phyloP scores from a whole-genome alignment of 108 stramenopile species.

The Cyclotella sp. region DNA sequence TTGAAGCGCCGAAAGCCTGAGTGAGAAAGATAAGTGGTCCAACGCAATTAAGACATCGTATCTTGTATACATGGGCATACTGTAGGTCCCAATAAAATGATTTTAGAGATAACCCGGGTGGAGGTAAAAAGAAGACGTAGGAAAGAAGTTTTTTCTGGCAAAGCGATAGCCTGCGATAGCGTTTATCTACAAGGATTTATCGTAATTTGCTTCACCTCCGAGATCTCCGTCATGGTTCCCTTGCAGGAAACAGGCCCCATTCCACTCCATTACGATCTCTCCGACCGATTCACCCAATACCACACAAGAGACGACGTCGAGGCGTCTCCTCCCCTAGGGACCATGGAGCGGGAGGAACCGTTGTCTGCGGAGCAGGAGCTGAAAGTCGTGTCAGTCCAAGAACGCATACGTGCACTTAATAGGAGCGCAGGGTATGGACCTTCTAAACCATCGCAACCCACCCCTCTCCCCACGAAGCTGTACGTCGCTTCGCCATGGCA shows the following conservation, averaged over 20 bases:
- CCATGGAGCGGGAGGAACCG: neutral
- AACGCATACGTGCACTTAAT: conserved; percentile 20
- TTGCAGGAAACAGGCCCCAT: conserved; percentile 2
- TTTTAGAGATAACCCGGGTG: no score
- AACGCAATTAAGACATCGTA: no score
- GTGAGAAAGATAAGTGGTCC: no score
- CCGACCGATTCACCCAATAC: neutral
- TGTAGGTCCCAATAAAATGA: no score
- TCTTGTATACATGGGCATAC: no score
- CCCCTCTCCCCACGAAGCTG: neutral
- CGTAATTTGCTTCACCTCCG: no score
- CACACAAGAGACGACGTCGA: neutral
- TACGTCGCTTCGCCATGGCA: neutral
- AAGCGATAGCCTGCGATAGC: no score
- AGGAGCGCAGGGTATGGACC: neutral
- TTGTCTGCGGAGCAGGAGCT: neutral
- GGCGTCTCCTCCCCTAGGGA: neutral
- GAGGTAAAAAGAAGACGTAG: no score
- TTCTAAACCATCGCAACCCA: neutral
- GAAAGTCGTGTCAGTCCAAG: conserved; percentile 20
- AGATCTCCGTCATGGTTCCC: neutral
- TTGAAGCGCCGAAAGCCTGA: no score
- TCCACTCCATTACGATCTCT: neutral
- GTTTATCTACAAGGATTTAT: no score
- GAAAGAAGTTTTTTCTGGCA: no score